phyloP scores from a whole-genome alignment of 345 rosid genomes.

The Arabidopsis thaliana region DNA sequence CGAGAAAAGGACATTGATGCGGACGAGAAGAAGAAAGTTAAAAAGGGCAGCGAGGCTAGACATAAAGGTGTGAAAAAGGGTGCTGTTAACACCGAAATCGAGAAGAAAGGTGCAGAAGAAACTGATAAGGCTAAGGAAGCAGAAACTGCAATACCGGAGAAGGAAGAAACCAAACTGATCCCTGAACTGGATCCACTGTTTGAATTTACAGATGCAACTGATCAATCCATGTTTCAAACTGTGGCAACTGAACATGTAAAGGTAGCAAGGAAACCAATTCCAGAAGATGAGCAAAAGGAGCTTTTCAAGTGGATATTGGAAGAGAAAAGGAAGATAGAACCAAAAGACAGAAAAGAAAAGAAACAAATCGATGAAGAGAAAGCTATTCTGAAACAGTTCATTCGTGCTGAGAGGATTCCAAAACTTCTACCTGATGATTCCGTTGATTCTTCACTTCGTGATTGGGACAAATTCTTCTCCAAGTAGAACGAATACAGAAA shows the following conservation, averaged over 20 bases:
- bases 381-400: conserved; percentile 69
- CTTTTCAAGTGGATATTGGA: conserved; percentile 78
- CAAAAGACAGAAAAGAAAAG: conserved; percentile 56
- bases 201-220: conserved; percentile 37
- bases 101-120: conserved; percentile 40
- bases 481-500: conserved; percentile 22
- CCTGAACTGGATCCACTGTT: conserved; percentile 35
- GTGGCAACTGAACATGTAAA: conserved; percentile 43
- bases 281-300: conserved; percentile 74
- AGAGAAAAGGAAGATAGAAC: conserved; percentile 71
- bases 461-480: conserved; percentile 45
- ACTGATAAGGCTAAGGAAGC: conserved; percentile 35
- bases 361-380: conserved; percentile 67
- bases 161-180: conserved; percentile 38
- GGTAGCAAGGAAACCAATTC: conserved; percentile 53
- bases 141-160: conserved; percentile 19
- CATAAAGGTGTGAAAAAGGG: conserved; percentile 42
- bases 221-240: conserved; percentile 30
- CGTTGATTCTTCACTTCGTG: conserved; percentile 35
- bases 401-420: conserved; percentile 60
- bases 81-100: conserved; percentile 35
- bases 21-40: conserved; percentile 23
- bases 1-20: conserved; percentile 50
- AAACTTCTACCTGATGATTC: conserved; percentile 51
- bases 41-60: conserved; percentile 29